These are phyloP conservation scores for Withania somnifera DNA, from an alignment of 305 asterid species.

Conservation along the genomic window DNA sequence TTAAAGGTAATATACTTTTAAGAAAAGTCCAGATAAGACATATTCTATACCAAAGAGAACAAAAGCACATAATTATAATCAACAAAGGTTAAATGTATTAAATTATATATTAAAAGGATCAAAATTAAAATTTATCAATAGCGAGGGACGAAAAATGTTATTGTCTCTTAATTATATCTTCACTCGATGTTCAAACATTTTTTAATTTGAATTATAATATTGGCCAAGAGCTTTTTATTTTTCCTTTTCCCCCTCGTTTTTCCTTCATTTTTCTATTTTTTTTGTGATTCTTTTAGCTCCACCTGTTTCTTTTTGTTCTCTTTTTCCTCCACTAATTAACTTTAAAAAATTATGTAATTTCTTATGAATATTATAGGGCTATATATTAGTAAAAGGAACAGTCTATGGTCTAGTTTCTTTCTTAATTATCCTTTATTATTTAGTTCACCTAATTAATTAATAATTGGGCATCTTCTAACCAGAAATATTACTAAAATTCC, in stretches of 20 bases:
- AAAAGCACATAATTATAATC: background rate
- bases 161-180: background rate
- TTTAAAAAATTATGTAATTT: background rate
- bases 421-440: background rate
- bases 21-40: background rate
- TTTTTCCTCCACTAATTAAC: background rate
- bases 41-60: background rate
- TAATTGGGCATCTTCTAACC: slow-evolving; percentile 6
- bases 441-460: slow-evolving; percentile 8
- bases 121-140: background rate
- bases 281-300: background rate
- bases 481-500: background rate
- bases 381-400: background rate
- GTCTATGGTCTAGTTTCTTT: background rate
- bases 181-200: background rate
- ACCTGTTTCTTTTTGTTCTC: background rate
- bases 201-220: background rate
- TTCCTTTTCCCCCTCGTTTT: background rate
- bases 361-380: background rate
- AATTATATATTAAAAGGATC: background rate
- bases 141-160: background rate
- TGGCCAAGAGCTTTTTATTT: background rate
- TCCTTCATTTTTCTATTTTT: background rate
- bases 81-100: background rate
- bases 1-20: background rate